Conservation (phyloP, 306 rosid genomes). For the Rosa lucieae region DNA sequence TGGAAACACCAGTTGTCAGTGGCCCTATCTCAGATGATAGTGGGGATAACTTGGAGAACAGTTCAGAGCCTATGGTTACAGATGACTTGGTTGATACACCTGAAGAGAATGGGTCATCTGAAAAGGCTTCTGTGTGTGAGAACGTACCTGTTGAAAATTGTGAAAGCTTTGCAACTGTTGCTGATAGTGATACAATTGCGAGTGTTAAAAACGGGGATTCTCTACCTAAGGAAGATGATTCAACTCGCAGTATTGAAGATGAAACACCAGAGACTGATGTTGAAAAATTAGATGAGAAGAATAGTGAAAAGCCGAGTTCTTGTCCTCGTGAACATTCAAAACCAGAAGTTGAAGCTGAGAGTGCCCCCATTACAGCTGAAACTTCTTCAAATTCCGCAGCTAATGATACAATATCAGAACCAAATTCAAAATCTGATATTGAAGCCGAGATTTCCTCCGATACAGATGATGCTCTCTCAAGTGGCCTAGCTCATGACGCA, state of each 20-base stretch:
- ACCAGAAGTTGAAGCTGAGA: conserved; percentile 19
- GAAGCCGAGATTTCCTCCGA: not conserved
- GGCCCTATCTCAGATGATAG: conserved; percentile 14
- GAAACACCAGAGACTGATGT: conserved; percentile 21
- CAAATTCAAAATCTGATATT: conserved; percentile 14
- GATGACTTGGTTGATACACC: conserved; percentile 23
- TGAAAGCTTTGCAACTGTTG: conserved; percentile 12
- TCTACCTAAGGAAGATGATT: conserved; percentile 16
- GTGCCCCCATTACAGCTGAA: not conserved
- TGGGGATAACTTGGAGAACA: conserved; percentile 29
- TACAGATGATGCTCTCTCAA: not conserved
- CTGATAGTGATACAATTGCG: conserved; percentile 6
- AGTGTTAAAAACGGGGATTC: conserved; percentile 12
- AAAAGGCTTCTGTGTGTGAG: conserved; percentile 13
- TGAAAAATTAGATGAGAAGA: conserved; percentile 12
- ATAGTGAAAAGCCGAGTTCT: conserved; percentile 20
- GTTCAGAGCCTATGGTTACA: conserved; percentile 18
- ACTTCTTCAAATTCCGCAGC: conserved; percentile 2
- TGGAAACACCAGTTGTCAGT: conserved; percentile 21
- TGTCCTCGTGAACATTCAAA: conserved; percentile 10
- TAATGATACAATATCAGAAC: conserved; percentile 14
- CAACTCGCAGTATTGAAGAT: conserved; percentile 11
- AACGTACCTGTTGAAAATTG: conserved; percentile 17
- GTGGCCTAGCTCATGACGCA: not conserved
- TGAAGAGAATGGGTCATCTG: conserved; percentile 17